These are phyloP conservation scores for Aspergillus ochraceoroseus DNA, from an alignment of 2,329 filamentous ascomycete genomes.

Conservation along the genomic window DNA sequence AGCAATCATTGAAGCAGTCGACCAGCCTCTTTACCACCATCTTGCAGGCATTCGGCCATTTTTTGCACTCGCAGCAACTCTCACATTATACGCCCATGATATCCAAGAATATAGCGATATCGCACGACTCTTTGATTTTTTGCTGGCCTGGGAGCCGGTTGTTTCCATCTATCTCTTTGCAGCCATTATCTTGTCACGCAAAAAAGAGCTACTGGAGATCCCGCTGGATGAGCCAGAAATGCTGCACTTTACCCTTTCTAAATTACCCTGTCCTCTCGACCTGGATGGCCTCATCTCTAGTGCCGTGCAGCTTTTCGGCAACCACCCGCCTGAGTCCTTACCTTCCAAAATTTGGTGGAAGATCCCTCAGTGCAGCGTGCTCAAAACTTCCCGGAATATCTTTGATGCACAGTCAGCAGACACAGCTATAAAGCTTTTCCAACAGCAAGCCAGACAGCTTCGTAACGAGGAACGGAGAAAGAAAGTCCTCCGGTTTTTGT, in stretches of 20 bases:
- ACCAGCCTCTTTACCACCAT: constrained; percentile 67
- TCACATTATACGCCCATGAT: constrained; percentile 96
- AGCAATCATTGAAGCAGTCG: constrained; percentile 67
- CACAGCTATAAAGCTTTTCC: constrained; percentile 65
- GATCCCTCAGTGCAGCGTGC: constrained; percentile 70
- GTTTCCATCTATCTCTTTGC: constrained; percentile 90
- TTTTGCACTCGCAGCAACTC: constrained; percentile 85
- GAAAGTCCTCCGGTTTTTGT: constrained; percentile 50
- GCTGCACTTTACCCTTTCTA: constrained; percentile 81
- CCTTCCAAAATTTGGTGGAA: constrained; percentile 60
- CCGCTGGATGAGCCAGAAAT: constrained; percentile 81
- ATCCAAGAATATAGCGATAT: constrained; percentile 87
- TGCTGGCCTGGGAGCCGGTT: constrained; percentile 80
- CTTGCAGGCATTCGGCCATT: constrained; percentile 77
- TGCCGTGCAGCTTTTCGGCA: constrained; percentile 59
- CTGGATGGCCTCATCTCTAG: constrained; percentile 69
- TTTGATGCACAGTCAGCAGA: constrained; percentile 55
- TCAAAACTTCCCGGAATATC: constrained; percentile 69
- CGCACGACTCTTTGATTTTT: constrained; percentile 82
- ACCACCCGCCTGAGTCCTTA: constrained; percentile 67
- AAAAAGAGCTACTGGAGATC: constrained; percentile 80
- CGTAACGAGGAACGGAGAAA: constrained; percentile 57
- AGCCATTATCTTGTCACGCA: constrained; percentile 74
- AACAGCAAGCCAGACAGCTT: constrained; percentile 68
- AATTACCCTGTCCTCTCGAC: constrained; percentile 74